phyloP scores from a whole-genome alignment of 2,329 filamentous ascomycete species.

The Colletotrichum sp. region DNA sequence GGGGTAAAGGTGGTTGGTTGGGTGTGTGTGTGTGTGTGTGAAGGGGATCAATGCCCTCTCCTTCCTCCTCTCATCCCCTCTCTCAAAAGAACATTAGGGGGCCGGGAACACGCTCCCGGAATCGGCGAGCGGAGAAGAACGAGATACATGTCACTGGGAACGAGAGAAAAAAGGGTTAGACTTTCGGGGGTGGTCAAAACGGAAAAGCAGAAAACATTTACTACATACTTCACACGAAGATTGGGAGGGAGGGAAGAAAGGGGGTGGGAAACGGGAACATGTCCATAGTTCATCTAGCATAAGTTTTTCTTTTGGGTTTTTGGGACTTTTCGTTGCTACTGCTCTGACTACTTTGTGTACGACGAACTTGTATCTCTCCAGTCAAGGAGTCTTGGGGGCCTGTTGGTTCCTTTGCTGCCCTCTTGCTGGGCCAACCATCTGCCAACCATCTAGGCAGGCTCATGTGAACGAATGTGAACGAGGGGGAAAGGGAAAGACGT shows the following conservation, averaged over 20 bases:
- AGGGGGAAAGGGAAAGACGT: background rate
- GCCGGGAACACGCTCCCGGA: background rate
- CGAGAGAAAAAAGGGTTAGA: background rate
- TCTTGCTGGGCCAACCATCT: background rate
- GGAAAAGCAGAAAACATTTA: background rate
- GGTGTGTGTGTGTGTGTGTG: background rate
- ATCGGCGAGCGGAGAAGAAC: background rate
- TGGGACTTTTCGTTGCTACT: background rate
- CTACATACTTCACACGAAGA: background rate
- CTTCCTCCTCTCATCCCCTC: background rate
- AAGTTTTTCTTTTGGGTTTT: background rate
- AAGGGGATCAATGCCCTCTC: background rate
- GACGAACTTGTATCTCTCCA: background rate
- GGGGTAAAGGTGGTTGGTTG: background rate
- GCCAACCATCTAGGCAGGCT: background rate
- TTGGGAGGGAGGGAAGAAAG: background rate
- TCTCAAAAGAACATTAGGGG: background rate
- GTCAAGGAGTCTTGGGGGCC: background rate
- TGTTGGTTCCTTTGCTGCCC: background rate
- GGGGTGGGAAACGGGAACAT: background rate
- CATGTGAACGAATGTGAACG: background rate
- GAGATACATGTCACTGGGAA: background rate
- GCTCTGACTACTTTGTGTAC: background rate
- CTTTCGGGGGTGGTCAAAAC: background rate
- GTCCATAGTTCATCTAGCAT: constrained; percentile 9